phyloP scores from a whole-genome alignment of 2,329 filamentous ascomycete species.

The Talaromyces sp. region DNA sequence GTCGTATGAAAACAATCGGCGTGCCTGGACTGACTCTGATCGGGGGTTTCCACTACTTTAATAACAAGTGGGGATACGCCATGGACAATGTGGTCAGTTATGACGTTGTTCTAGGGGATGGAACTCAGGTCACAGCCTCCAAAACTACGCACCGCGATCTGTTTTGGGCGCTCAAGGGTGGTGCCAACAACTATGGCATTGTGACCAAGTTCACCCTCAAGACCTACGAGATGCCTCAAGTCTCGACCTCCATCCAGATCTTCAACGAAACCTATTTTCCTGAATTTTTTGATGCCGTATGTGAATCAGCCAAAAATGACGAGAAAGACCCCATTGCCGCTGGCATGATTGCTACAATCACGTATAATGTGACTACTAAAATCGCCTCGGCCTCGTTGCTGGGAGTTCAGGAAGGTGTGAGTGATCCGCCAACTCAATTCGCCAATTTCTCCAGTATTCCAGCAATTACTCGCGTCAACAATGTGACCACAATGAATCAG shows the following conservation, averaged over 20 bases:
- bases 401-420: conserved; percentile 35
- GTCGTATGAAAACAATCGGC: conserved; percentile 33
- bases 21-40: conserved; percentile 36
- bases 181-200: conserved; percentile 34
- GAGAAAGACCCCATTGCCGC: conserved; percentile 27
- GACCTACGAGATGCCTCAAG: conserved; percentile 21
- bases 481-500: conserved; percentile 27
- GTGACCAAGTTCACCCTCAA: conserved; percentile 32
- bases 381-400: conserved; percentile 25
- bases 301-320: conserved; percentile 25
- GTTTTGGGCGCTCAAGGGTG: conserved; percentile 38
- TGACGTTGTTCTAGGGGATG: conserved; percentile 33
- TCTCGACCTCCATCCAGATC: conserved; percentile 34
- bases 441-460: conserved; percentile 33
- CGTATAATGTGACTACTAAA: conserved; percentile 22
- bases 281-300: conserved; percentile 30
- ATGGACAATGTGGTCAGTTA: conserved; percentile 34
- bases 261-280: conserved; percentile 27
- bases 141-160: too few relatives aligned
- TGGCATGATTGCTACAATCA: conserved; percentile 32
- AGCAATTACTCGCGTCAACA: conserved; percentile 22
- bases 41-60: conserved; percentile 34
- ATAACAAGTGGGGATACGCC: conserved; percentile 32
- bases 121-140: too few relatives aligned
- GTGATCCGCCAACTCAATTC: conserved; percentile 33